Base-by-base conservation (phyloP, 495 filamentous ascomycete genomes). In the Antarctomyces pellizariae region DNA sequence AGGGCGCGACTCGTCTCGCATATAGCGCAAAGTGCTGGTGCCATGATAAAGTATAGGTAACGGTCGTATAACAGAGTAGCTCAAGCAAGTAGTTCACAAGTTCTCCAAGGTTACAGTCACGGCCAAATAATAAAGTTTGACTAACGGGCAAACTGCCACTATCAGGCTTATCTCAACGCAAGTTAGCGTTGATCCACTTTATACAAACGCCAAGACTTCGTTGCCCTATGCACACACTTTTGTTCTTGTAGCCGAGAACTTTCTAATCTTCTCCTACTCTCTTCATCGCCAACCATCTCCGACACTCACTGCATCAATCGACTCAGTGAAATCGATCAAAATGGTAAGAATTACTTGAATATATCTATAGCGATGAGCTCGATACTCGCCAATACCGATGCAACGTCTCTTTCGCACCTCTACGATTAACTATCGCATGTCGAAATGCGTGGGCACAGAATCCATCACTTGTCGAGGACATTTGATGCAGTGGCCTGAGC, bases 401-500 rank as follows among this genome's bases (percentile, higher is more conserved):
- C 34, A 37, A 33, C 36, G 37, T 35, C 30, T 36, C 34, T 39
- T 39, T 46, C 33, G 36, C 18, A 36, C 37, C 36, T 40, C 34
- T 45, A 35, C 36, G 39, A 45, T 35, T 21, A 29, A n/a, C n/a
- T n/a, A 41, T 48, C 41, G 43, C 42, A 38, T 37, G 41, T 52
- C 46, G 54, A 54, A 50, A 42, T 49, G 48, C 49, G 38, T 36
- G 40, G n/a, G n/a, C n/a, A n/a, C n/a, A 31, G 35, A 36, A 52
- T 57, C 60, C 58, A 49, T 53, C 53, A 47, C 41, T 39, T 45
- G 46, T 49, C 48, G 40, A 45, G 51, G 54, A 54, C 50, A 49
- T 44, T 56, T 54, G 62, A 64, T 65, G 67, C 75, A 58, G 54
- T 76, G 77, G 73, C 77, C 83, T 72, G 76, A 83, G 74, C 47